Evolutionary conservation across 1,284 basidiomycete genomes (phyloP), one percentile per base, ranked within the genome.

Genomic region (Puccinia hordei): DNA sequence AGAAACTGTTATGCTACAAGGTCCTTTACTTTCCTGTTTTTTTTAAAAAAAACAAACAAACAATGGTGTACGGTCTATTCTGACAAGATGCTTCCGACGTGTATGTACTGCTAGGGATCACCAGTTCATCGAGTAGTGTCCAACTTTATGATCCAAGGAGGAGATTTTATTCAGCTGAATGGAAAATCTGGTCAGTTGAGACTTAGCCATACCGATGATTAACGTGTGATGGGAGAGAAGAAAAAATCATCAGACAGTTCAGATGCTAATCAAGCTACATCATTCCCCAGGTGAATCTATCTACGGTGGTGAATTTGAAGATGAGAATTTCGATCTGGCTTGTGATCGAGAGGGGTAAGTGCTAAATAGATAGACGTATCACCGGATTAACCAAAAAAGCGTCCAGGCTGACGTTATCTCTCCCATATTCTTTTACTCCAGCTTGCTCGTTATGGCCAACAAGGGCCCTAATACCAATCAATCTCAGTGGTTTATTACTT

Each of bases 111-210:
- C 53, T 61, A 78, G 76, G 66, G 49, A 24, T 78, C 76, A 27
- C 65, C 55, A 30, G 65, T 78, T 19, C 76, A 78, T 78, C 63
- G 76, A 38, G 71, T 78, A 9, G 66, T 78, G 4, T 66, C 76
- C 24, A 55, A 51, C 35, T 78, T 78, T 27, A 78, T 78, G 76
- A 78, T 78, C 10, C 76, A 78, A 71, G 76, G 76, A 38, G 76
- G 76, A 19, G 76, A 78, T 59, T 41, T 78, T n/a, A 71, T 78
- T n/a, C 66, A 68, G 22, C 41, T 71, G 2, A 59, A 78, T 30
- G 76, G 76, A 13, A 78, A 78, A 69, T 68, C 65, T 15, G 76
- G 76, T 78, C 38, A 13, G 66, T 71, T 24, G 33, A 59, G 17
- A 19, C 41, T 22, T 30, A 33, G 61, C 0, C 44, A 9, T 49